Percentiles rank a stretch among this genome's conserved stretches.
Conservation (phyloP, 805 yeast genomes). For the Yamadazyma philogaea region DNA sequence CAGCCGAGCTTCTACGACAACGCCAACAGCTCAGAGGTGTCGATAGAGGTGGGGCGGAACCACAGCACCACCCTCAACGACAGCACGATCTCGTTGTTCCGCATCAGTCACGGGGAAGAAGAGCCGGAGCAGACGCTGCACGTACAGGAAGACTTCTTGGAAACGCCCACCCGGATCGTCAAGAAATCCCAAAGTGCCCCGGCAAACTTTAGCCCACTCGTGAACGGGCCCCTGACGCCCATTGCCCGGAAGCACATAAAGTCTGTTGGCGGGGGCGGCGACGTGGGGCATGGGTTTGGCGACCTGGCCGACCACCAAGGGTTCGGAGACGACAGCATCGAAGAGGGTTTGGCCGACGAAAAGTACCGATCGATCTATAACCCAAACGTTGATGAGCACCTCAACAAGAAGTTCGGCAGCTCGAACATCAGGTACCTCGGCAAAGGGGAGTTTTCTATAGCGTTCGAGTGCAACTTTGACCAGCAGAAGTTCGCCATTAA, state of each 20-base stretch:
- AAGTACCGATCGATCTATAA: conserved; percentile 2
- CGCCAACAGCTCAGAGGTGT: conserved; percentile 24
- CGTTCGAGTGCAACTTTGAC: conserved; percentile 74
- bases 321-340: too few species aligned
- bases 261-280: background rate
- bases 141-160: conserved; percentile 23
- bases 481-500: conserved; percentile 80
- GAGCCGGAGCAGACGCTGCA: conserved; percentile 6
- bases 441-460: conserved; percentile 85
- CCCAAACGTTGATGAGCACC: conserved; percentile 38
- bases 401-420: conserved; percentile 48
- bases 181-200: conserved; percentile 28
- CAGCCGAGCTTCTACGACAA: conserved; percentile 10
- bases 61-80: conserved; percentile 22
- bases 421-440: conserved; percentile 68
- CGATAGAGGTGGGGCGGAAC: conserved; percentile 40
- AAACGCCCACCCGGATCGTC: conserved; percentile 39
- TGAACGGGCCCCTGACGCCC: conserved; percentile 3
- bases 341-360: background rate
- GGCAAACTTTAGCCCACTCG: conserved; percentile 20
- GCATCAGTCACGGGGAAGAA: conserved; percentile 17
- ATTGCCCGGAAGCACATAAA: conserved; percentile 1
- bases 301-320: too few species aligned
- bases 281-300: background rate
- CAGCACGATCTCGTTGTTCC: conserved; percentile 32